phyloP scores from a whole-genome alignment of 306 rosid species.

The Cucurbita ficifolia region DNA sequence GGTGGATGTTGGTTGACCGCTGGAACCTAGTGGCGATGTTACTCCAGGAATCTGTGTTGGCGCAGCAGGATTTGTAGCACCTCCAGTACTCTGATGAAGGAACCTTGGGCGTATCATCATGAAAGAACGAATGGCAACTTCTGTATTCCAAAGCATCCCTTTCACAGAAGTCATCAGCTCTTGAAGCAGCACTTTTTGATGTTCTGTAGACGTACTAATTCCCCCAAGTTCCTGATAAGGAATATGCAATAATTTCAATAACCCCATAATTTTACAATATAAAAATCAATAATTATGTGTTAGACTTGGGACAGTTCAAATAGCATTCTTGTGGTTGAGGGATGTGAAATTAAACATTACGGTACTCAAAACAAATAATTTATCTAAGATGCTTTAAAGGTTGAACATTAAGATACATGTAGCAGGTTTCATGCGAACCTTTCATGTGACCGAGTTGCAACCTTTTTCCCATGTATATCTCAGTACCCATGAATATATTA shows the following conservation, averaged over 20 bases:
- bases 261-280: background rate
- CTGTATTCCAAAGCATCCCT: constrained; percentile 75
- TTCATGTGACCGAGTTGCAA: too few species aligned
- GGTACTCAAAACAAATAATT: background rate
- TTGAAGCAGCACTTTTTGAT: constrained; percentile 56
- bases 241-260: background rate
- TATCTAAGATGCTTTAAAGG: background rate
- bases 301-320: background rate
- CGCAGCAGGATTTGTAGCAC: constrained; percentile 52
- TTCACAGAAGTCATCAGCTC: constrained; percentile 63
- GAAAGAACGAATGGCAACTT: constrained; percentile 90
- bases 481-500: background rate
- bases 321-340: background rate
- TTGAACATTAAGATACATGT: background rate
- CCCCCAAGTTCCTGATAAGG: constrained; percentile 79
- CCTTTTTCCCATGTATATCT: background rate
- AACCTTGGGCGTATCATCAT: constrained; percentile 82
- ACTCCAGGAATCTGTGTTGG: constrained; percentile 57
- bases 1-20: constrained; percentile 43
- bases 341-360: background rate
- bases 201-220: constrained; percentile 69
- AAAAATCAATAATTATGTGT: background rate
- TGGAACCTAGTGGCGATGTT: constrained; percentile 23
- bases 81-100: constrained; percentile 56
- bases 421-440: background rate